Evolutionary conservation across 306 rosid genomes (phyloP).

Genomic region (Cicer arietinum): DNA sequence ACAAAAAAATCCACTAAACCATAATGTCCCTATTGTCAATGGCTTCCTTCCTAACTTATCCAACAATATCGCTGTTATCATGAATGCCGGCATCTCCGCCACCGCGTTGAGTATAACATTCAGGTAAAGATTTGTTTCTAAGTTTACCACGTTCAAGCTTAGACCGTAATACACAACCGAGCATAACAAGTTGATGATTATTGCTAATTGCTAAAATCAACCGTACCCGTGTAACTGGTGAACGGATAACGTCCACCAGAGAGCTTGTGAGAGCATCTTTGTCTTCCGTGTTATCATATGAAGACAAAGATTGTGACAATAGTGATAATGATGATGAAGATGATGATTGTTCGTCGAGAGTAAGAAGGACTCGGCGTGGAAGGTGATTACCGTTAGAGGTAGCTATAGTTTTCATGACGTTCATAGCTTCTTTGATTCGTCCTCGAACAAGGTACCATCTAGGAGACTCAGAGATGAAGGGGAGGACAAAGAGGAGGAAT

Average conservation of each 20-base stretch:
- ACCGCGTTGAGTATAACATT: constrained; percentile 71
- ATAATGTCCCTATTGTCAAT: constrained; percentile 65
- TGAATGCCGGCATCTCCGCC: constrained; percentile 89
- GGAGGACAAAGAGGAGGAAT: constrained; percentile 60
- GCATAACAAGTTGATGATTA: constrained; percentile 61
- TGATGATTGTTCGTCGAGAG: constrained; percentile 64
- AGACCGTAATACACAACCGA: constrained; percentile 86
- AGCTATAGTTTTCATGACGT: constrained; percentile 70
- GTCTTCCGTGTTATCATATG: background rate
- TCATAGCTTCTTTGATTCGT: constrained; percentile 60
- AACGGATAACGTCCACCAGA: constrained; percentile 63
- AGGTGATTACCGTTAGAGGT: constrained; percentile 60
- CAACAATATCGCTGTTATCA: constrained; percentile 69
- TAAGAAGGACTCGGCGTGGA: constrained; percentile 49
- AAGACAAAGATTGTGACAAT: background rate
- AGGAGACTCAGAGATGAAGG: constrained; percentile 85
- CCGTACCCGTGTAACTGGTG: constrained; percentile 64
- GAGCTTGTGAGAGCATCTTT: constrained; percentile 61
- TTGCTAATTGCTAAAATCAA: constrained; percentile 69
- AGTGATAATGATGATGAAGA: background rate
- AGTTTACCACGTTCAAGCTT: constrained; percentile 78
- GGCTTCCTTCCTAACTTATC: constrained; percentile 70
- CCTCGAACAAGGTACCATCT: constrained; percentile 93
- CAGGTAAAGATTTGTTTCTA: constrained; percentile 72
- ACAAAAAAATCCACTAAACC: constrained; percentile 86